phyloP scores from a whole-genome alignment of 2,329 filamentous ascomycete species.

The Didymella keratinophila region DNA sequence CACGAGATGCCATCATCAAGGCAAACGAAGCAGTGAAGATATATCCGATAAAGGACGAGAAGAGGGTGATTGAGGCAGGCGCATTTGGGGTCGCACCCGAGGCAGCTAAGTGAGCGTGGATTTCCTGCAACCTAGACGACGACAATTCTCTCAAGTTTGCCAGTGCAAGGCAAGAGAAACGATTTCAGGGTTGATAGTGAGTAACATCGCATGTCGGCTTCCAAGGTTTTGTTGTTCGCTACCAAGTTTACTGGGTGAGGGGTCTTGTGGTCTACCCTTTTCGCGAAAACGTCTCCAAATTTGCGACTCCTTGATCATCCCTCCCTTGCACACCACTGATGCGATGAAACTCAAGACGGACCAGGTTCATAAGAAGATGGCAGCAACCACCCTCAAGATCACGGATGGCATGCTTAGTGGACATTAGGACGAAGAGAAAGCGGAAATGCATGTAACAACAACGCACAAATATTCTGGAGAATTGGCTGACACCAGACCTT shows the following conservation, averaged over 20 bases:
- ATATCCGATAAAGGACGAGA: conserved; percentile 20
- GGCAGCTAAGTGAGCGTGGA: neutral
- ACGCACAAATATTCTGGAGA: no score
- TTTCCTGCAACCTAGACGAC: neutral
- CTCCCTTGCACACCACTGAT: no score
- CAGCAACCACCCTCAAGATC: no score
- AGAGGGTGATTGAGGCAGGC: conserved; percentile 1
- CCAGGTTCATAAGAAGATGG: no score
- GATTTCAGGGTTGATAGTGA: neutral
- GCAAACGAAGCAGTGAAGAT: conserved; percentile 24
- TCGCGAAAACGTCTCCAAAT: no score
- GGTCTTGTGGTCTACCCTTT: no score
- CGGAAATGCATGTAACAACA: no score
- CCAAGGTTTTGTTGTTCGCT: neutral
- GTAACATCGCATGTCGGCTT: neutral
- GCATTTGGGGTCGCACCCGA: neutral
- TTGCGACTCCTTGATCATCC: no score
- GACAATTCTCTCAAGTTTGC: neutral
- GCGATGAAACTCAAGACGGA: no score
- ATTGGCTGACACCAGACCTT: no score
- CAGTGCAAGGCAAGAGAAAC: neutral
- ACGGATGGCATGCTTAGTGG: no score
- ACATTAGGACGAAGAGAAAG: no score
- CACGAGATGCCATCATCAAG: conserved; percentile 25
- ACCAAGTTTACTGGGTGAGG: neutral